A percentile compares a stretch with the other conserved stretches of the same genome.
Conservation (phyloP, 2,329 filamentous ascomycete genomes). For the Sphaerulina musiva region DNA sequence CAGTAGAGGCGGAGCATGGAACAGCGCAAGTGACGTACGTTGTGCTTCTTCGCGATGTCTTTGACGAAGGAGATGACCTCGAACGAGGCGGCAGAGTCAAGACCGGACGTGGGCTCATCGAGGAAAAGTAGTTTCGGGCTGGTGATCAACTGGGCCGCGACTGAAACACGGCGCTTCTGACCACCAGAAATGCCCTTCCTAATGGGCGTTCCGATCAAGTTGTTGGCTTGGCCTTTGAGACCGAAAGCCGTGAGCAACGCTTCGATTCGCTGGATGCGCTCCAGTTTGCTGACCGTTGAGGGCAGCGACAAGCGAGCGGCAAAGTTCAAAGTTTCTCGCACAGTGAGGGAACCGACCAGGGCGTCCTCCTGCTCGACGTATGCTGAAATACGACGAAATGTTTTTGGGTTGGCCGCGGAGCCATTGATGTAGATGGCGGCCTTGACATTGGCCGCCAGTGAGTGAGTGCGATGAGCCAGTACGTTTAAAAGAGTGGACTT, state of each 20-base stretch:
- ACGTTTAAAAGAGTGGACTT: slow-evolving; percentile 82
- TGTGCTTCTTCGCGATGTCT: slow-evolving; percentile 58
- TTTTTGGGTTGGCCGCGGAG: slow-evolving; percentile 43
- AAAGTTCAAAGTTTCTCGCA: slow-evolving; percentile 72
- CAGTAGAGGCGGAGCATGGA: background rate
- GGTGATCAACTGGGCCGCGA: slow-evolving; percentile 76
- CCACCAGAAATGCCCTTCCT: slow-evolving; percentile 78
- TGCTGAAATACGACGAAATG: slow-evolving; percentile 60
- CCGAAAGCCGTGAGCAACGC: slow-evolving; percentile 66
- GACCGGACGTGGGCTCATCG: slow-evolving; percentile 75
- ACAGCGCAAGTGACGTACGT: slow-evolving; percentile 40
- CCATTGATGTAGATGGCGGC: slow-evolving; percentile 61
- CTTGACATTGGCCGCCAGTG: slow-evolving; percentile 48
- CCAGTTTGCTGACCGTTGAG: slow-evolving; percentile 47
- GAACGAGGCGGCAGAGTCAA: slow-evolving; percentile 69
- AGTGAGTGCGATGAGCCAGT: slow-evolving; percentile 57
- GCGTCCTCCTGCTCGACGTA: slow-evolving; percentile 89
- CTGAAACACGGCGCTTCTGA: slow-evolving; percentile 73
- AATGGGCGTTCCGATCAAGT: slow-evolving; percentile 73
- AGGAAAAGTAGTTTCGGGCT: slow-evolving; percentile 74
- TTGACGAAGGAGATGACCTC: slow-evolving; percentile 72
- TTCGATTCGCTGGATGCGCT: slow-evolving; percentile 58
- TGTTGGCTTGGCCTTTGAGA: slow-evolving; percentile 60
- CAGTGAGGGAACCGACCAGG: slow-evolving; percentile 71
- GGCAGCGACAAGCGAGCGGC: slow-evolving; percentile 61